Conservation (phyloP, 2,329 filamentous ascomycete species). For the Cladophialophora bantiana region DNA sequence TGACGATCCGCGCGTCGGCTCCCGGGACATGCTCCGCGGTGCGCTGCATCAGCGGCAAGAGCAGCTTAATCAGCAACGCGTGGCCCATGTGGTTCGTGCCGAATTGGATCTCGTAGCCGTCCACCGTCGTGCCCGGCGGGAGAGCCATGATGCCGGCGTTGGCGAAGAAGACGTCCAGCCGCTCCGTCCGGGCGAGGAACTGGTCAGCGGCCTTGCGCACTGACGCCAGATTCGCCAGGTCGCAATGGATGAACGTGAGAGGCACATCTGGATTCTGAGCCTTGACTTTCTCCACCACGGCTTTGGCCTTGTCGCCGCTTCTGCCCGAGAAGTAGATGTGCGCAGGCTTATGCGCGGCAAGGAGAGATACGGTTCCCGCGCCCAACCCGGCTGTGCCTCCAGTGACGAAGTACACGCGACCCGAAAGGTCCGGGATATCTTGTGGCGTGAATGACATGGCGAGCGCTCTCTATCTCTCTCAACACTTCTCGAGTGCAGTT, state of each 20-base stretch:
- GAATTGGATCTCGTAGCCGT: conserved; percentile 54
- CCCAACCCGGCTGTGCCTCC: conserved; percentile 58
- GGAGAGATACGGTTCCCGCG: conserved; percentile 53
- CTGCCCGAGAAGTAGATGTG: conserved; percentile 56
- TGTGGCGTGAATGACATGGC: conserved; percentile 29
- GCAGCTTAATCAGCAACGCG: conserved; percentile 53
- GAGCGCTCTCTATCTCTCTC: not conserved
- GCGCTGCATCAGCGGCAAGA: conserved; percentile 50
- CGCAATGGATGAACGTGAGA: conserved; percentile 56
- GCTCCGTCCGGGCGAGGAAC: conserved; percentile 50
- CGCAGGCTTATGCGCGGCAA: conserved; percentile 53
- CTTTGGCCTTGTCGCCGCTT: conserved; percentile 45
- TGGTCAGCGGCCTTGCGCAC: conserved; percentile 53
- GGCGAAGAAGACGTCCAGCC: conserved; percentile 56
- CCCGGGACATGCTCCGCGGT: conserved; percentile 43
- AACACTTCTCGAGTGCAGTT: not conserved
- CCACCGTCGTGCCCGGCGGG: conserved; percentile 48
- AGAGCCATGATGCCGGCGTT: conserved; percentile 58
- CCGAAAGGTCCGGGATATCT: conserved; percentile 49
- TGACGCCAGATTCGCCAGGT: conserved; percentile 59
- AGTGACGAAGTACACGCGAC: conserved; percentile 55
- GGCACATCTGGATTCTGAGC: conserved; percentile 42
- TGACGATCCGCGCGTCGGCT: conserved; percentile 49
- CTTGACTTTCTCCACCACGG: conserved; percentile 49
- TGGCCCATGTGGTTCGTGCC: conserved; percentile 57